These are phyloP conservation scores for Jamesozyma piceae DNA, from an alignment of 805 yeast genomes.

Conservation along the genomic window DNA sequence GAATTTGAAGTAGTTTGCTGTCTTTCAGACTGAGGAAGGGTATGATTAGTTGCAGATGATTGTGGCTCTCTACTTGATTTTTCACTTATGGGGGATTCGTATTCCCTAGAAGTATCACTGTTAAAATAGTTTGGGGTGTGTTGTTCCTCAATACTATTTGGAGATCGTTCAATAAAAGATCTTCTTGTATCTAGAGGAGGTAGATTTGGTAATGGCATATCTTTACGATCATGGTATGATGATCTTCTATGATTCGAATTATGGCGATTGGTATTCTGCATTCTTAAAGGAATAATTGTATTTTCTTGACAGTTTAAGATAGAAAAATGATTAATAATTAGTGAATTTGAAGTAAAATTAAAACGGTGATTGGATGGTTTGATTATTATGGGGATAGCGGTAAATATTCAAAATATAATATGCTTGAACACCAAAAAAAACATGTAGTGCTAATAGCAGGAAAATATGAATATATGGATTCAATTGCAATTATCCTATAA, in stretches of 20 bases:
- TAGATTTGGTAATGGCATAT: conserved; percentile 17
- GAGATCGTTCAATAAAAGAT: conserved; percentile 10
- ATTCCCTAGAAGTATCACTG: background rate
- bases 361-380: background rate
- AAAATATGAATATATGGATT: no score
- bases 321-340: no score
- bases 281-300: no score
- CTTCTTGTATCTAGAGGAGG: conserved; percentile 25
- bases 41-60: background rate
- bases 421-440: background rate
- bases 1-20: no score
- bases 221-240: background rate
- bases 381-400: background rate
- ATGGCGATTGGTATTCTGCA: background rate
- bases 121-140: no score
- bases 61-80: background rate
- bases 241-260: background rate
- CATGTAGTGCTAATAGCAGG: background rate
- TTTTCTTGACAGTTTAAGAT: background rate
- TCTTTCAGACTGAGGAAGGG: background rate
- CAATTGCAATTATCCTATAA: background rate
- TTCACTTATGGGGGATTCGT: conserved; percentile 15
- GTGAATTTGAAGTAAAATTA: background rate
- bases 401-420: no score
- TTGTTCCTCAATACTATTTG: background rate